phyloP scores from a whole-genome alignment of 805 yeast genomes.

The Saccharomycodes ludwigii region DNA sequence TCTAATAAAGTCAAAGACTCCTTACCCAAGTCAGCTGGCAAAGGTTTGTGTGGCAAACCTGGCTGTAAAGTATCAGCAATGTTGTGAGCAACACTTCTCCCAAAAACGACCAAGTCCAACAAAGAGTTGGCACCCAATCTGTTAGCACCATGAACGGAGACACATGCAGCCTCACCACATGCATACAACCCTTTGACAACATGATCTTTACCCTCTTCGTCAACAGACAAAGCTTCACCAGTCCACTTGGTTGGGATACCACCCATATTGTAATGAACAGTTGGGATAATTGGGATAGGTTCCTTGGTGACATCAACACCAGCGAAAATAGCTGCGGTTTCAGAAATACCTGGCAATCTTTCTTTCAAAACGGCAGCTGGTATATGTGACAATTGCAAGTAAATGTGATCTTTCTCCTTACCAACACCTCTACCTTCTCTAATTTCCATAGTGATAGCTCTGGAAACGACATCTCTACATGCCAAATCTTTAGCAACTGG shows the following conservation, averaged over 20 bases:
- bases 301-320: conserved; percentile 99
- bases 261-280: conserved; percentile 99
- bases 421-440: conserved; percentile 99
- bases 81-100: conserved; percentile 95
- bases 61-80: conserved; percentile 78
- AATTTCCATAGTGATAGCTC: conserved; percentile 97
- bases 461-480: conserved; percentile 94
- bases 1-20: conserved; percentile 87
- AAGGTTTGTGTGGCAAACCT: conserved; percentile 72
- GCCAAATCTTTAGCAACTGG: conserved; percentile 98
- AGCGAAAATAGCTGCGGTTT: conserved; percentile 95
- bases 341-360: conserved; percentile 98
- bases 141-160: conserved; percentile 98
- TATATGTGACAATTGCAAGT: conserved; percentile 83
- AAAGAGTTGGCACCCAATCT: conserved; percentile 98
- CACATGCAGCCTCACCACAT: conserved; percentile 99
- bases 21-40: conserved; percentile 77
- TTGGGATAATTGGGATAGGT: conserved; percentile 96
- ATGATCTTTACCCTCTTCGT: conserved; percentile 79
- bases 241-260: conserved; percentile 98
- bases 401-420: conserved; percentile 89
- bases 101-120: conserved; percentile 92
- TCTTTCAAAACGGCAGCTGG: conserved; percentile 87
- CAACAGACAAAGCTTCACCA: conserved; percentile 83
- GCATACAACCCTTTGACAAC: conserved; percentile 90